Evolutionary conservation across 2,329 filamentous ascomycete genomes (phyloP), one percentile per base, ranked within the genome.

Genomic region (Metarhizium anisopliae): DNA sequence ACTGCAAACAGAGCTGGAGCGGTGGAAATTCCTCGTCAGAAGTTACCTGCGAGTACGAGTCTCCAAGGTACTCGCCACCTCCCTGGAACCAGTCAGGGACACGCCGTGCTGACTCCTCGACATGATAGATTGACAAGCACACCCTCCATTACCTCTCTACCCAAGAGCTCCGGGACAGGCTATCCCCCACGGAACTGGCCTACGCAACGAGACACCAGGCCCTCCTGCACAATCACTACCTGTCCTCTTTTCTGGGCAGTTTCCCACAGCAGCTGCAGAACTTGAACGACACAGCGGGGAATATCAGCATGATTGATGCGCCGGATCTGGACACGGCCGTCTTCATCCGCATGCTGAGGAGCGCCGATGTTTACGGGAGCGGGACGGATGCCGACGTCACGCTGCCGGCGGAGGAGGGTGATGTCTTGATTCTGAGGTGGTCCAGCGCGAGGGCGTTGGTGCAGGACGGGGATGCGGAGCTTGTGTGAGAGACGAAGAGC

Each of bases 1-100:
- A 59, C 85, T 96, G 55, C 94, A 99, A 76, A 97, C 95, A 6
- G 94, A 99, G 74, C 82, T 99, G 55, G 92, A 96, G 70, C 81
- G 94, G 50, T 95, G 89, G 73, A 96, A 96, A 74, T 99, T 91
- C 67, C 79, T 99, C 25, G 82, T 97, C 18, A 81, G 94, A 58
- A 87, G 88, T 61, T 87, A 93, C 61, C 72, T 99, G 55, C 81
- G 95, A 54, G 85, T 89, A 10, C 81, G 94, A n/a, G 85, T 97
- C 56, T 84, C 89, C 54, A 97, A 99, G 81, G 89, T 90, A 74
- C 59, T 57, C 64, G 5, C 49, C 36, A n/a, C 43, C 25, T 20
- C 18, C 32, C 32, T 35, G 7, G 32, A 25, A 25, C 25, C 4
- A 25, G 25, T 25, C 4, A 25, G 25, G 25, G 25, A 25, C 25